Evolutionary conservation across 1,139 yeast species (phyloP), one percentile per base, ranked within the genome.

Genomic region (Hansenula sp.): DNA sequence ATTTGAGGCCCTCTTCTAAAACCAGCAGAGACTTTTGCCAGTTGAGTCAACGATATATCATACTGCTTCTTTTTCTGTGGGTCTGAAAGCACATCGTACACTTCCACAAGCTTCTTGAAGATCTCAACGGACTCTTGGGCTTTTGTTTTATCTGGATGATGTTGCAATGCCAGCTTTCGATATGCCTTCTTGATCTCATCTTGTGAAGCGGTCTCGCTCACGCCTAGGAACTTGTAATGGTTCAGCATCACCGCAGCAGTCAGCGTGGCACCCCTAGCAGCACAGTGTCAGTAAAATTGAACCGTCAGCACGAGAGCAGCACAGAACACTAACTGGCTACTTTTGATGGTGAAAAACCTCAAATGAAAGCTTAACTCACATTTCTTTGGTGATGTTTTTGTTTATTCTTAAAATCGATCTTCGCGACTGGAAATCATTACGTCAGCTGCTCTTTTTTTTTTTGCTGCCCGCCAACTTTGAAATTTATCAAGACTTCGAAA

Each of bases 121-220:
- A 12, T 17, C 53, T 76, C 76, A 12, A 77, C 79, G 10, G 76
- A 47, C 68, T 76, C 58, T 77, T 80, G 53, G 76, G 77, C 77
- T 8, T 32, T 35, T 64, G 90, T 90, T 68, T 94, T 93, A 66
- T 93, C 99, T 0, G 99, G 99, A 65, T 93, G 99, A 63, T 90
- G 76, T 57, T 81, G 83, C 40, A 91, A 78, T 10, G 99, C 98
- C 49, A 90, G 70, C 62, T 82, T 86, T 50, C 96, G 72, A 64
- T 91, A 93, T 15, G 97, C 85, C 62, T 87, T 87, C 60, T 90
- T 87, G 58, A 93, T 83, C 54, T 88, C 96, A 12, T 69, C 65
- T 41, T 84, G 93, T 10, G 75, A 67, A 4, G 96, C 77, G 3
- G 73, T 62, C 51, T 71, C 74, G 42, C 78, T 77, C 30, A 90